A percentile compares a stretch with the other conserved stretches of the same genome.
These are phyloP conservation scores for Leptographium galeiforme DNA, from an alignment of 2,329 filamentous ascomycete genomes.

Conservation along the genomic window DNA sequence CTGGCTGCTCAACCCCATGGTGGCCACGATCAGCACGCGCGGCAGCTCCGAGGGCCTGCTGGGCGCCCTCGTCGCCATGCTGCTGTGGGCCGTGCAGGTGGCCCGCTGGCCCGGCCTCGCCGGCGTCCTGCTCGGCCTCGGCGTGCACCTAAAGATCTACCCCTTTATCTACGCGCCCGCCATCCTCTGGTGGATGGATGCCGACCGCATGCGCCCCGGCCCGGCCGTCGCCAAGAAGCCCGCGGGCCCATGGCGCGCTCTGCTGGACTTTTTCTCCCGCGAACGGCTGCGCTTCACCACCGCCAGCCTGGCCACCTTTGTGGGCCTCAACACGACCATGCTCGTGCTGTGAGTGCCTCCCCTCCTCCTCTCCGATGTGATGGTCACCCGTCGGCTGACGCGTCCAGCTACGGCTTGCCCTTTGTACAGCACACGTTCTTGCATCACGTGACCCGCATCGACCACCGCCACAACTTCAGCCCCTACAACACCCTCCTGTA, in stretches of 20 bases:
- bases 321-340: constrained; percentile 64
- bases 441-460: constrained; percentile 83
- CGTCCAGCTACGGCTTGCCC: constrained; percentile 55
- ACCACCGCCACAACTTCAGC: constrained; percentile 97
- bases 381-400: constrained; percentile 4
- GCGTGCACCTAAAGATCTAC: constrained; percentile 97
- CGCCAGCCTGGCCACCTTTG: constrained; percentile 60
- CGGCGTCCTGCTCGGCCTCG: constrained; percentile 63
- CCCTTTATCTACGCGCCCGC: constrained; percentile 87
- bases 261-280: constrained; percentile 33
- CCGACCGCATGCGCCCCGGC: constrained; percentile 25
- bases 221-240: too few species aligned
- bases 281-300: constrained; percentile 44
- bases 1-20: constrained; percentile 96
- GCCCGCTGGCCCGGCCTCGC: constrained; percentile 49
- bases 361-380: neutral
- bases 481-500: constrained; percentile 90
- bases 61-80: constrained; percentile 66
- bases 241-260: neutral
- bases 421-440: constrained; percentile 87
- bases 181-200: constrained; percentile 69
- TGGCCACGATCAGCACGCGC: constrained; percentile 87
- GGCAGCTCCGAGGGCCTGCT: constrained; percentile 88
- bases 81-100: constrained; percentile 67
- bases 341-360: constrained; percentile 46